Evolutionary conservation across 257 asterid species (phyloP), one percentile per base, ranked within the genome.

Genomic region (Solanum stenotomum): DNA sequence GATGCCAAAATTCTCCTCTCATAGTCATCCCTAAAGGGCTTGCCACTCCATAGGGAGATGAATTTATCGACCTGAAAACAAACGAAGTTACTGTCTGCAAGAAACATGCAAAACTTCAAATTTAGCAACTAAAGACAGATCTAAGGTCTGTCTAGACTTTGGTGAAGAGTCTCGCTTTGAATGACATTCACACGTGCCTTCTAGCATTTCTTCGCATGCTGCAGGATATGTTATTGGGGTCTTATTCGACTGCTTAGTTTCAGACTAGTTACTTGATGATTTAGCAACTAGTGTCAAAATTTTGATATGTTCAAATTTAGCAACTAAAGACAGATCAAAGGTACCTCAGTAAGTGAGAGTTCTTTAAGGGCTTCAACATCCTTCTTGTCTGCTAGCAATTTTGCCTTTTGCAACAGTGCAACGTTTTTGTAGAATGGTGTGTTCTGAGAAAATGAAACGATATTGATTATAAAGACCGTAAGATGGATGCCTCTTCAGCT

Each of bases 1-100:
- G 98, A 93, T 25, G 91, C 85, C 88, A 95, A 88, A 87, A 94
- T 92, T 91, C 98, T 93, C 90, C 82, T 90, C 90, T 90, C 94
- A 52, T 95, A 95, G 87, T 96, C 99, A 38, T 92, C 97, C 89
- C 98, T 88, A 88, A 95, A 92, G 42, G 91, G 90, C 92, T 93
- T 95, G 16, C 79, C 89, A 86, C 88, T 91, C 94, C 94, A 95
- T 34, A 86, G 91, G 87, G 94, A 86, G 86, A 94, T 83, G 88
- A 95, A 96, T 76, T 95, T 93, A 87, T 90, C 94, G 77, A 93
- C 93, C 99, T 95, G 79, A 78, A 75, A 8, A 46, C 23, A 89
- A 85, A 85, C 42, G 56, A 23, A 27, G 1, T 4, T 4, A 22
- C 5, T 78, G 3, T 61, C 63, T 4, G 4, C 29, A 14, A 13